Conservation (phyloP, 495 filamentous ascomycete genomes). For the Xanthoparmelia taractica region DNA sequence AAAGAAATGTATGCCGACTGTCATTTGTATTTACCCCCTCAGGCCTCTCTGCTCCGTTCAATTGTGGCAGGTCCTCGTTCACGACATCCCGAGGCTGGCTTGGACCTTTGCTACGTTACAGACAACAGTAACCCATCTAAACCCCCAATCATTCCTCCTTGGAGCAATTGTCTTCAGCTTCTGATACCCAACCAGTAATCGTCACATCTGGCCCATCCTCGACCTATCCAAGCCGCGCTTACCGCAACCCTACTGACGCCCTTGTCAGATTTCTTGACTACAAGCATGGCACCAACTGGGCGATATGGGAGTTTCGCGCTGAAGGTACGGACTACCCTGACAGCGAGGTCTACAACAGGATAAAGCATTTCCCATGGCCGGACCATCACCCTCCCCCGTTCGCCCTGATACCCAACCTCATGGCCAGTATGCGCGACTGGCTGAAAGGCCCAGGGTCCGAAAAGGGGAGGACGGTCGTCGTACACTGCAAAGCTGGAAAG, state of each 20-base stretch:
- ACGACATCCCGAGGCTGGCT: slow-evolving; percentile 73
- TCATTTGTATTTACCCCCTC: background rate
- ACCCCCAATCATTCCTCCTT: background rate
- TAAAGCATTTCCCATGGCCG: slow-evolving; percentile 89
- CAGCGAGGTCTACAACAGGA: slow-evolving; percentile 69
- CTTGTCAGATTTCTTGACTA: slow-evolving; percentile 79
- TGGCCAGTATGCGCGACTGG: slow-evolving; percentile 88
- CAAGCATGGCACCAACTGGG: slow-evolving; percentile 76
- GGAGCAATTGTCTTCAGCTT: background rate
- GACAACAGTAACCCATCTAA: slow-evolving; percentile 48
- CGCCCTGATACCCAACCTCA: slow-evolving; percentile 72
- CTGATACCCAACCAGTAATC: slow-evolving; percentile 40
- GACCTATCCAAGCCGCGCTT: slow-evolving; percentile 81
- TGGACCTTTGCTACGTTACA: slow-evolving; percentile 95
- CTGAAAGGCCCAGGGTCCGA: slow-evolving; percentile 46
- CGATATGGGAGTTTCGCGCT: slow-evolving; percentile 94
- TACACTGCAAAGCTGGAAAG: slow-evolving; percentile 97
- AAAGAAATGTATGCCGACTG: background rate
- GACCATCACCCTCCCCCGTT: slow-evolving; percentile 98
- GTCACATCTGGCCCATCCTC: slow-evolving; percentile 77
- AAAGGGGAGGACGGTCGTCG: slow-evolving; percentile 67
- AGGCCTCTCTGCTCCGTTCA: slow-evolving; percentile 62
- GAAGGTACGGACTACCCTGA: slow-evolving; percentile 96
- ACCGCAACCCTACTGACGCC: slow-evolving; percentile 81
- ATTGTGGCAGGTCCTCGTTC: slow-evolving; percentile 74